Evolutionary conservation across 805 yeast species (phyloP).

Genomic region (Lipomyces kockii): DNA sequence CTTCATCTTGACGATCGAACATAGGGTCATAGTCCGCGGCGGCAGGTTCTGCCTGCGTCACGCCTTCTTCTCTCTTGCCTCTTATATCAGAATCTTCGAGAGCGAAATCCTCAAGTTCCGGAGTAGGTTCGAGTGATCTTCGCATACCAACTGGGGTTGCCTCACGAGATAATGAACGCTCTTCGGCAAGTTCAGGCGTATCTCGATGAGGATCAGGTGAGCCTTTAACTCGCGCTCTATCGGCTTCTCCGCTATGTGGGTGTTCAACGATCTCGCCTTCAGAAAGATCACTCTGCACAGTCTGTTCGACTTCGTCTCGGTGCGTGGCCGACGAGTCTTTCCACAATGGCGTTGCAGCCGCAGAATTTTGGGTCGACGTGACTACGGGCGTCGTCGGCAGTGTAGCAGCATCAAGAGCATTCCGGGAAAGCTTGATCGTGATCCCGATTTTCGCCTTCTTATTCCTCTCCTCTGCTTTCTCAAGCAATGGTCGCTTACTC

Average conservation of each 20-base stretch:
- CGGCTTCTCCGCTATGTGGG: neutral
- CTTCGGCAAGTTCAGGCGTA: neutral
- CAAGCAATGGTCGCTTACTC: neutral
- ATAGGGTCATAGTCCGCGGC: slow-evolving; percentile 18
- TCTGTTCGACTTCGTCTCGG: slow-evolving; percentile 1
- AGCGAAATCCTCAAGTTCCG: slow-evolving; percentile 5
- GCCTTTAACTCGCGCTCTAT: neutral
- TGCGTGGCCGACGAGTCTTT: neutral
- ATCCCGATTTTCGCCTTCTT: neutral
- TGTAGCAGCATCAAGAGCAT: neutral
- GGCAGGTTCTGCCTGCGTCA: slow-evolving; percentile 5
- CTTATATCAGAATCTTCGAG: neutral
- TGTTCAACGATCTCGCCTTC: slow-evolving; percentile 39
- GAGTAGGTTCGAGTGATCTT: neutral
- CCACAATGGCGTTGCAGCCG: neutral
- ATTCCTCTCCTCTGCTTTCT: neutral
- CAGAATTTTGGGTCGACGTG: neutral
- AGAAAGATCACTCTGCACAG: slow-evolving; percentile 11
- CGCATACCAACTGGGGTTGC: slow-evolving; percentile 10
- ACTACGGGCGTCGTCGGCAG: neutral
- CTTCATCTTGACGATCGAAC: slow-evolving; percentile 18
- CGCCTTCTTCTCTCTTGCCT: neutral
- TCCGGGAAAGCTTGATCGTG: neutral
- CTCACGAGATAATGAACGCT: neutral
- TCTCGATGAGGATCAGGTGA: neutral